phyloP scores from a whole-genome alignment of 2,329 filamentous ascomycete species.

The Cucurbitaria berberidis region DNA sequence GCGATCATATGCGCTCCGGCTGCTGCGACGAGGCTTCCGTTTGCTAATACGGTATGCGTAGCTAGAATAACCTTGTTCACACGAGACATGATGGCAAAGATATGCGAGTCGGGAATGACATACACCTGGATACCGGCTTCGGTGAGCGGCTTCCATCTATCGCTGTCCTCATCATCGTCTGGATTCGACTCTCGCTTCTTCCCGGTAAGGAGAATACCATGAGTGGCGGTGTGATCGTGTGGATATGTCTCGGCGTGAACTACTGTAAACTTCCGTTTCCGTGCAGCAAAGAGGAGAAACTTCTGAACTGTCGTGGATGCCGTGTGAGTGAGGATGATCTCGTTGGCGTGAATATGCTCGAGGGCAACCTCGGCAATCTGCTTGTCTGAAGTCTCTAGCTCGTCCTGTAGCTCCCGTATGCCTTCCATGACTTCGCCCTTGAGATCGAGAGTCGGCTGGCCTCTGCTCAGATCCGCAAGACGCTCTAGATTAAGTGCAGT shows the following conservation, averaged over 20 bases:
- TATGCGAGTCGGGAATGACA: conserved; percentile 79
- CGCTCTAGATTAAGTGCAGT: conserved; percentile 47
- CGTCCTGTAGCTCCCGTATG: conserved; percentile 94
- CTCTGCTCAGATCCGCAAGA: conserved; percentile 48
- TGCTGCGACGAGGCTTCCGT: conserved; percentile 83
- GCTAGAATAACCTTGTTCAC: conserved; percentile 95
- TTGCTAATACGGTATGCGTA: conserved; percentile 84
- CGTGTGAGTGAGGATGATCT: conserved; percentile 88
- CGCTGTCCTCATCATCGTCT: conserved; percentile 59
- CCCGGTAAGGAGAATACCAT: conserved; percentile 66
- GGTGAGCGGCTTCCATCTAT: conserved; percentile 77
- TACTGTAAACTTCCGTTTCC: conserved; percentile 90
- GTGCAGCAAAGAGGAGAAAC: conserved; percentile 85
- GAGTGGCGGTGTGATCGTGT: conserved; percentile 70
- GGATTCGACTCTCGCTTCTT: conserved; percentile 51
- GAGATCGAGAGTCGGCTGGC: conserved; percentile 65
- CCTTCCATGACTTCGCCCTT: conserved; percentile 91
- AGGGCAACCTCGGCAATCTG: conserved; percentile 89
- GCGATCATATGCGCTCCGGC: conserved; percentile 85
- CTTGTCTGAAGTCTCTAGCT: conserved; percentile 89
- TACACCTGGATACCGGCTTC: conserved; percentile 82
- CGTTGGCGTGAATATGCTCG: conserved; percentile 90
- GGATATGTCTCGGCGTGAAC: conserved; percentile 78
- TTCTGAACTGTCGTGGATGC: conserved; percentile 86
- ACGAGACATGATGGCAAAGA: conserved; percentile 92